Base-by-base conservation (phyloP, 2,329 filamentous ascomycete genomes). In the Onygena corvina region DNA sequence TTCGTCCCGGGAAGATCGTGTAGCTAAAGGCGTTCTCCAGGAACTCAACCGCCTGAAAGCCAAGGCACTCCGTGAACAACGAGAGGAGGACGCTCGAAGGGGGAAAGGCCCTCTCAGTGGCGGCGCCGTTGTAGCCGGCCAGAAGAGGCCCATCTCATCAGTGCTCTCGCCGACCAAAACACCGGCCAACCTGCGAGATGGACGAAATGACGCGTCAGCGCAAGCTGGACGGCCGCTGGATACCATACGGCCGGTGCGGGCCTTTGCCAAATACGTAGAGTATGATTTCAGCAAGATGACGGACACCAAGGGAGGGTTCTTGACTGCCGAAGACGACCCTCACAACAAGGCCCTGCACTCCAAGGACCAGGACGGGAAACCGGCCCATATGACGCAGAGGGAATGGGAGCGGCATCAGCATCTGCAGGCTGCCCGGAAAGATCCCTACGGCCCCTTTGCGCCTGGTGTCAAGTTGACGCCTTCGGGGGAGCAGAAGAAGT, bases 231-330 rank as follows among this genome's bases (percentile, higher is more conserved):
- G 67, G 7, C 68, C 68, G 4, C 60, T 69, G 27, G 65, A 73
- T 40, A 64, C 69, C 3, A 81, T 93, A 46, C 81, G 80, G 49
- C 83, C 90, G 0, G 86, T 86, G 33, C 79, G 81, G 60, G 95
- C 93, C 61, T 95, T 96, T 58, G 80, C 85, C 53, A 90, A 92
- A 64, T 96, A 84, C 63, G 89, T 98, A 61, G 92, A 98, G 62
- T 96, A 95, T 69, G 92, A 98, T 66, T 92, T 98, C 68, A 90
- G 85, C 63, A 84, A 90, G 68, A 96, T 98, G 88, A 93, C 84
- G 4, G 92, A 98, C 65, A 96, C 90, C 0, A 95, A 95, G 63
- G 92, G 92, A 54, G 92, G 92, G 0, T 98, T 98, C 66, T 68
- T 98, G 56, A 85, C 83, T n/a, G 76, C 79, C 1, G 85, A 90